phyloP scores from a whole-genome alignment of 306 rosid species.

The Mimosa pudica region DNA sequence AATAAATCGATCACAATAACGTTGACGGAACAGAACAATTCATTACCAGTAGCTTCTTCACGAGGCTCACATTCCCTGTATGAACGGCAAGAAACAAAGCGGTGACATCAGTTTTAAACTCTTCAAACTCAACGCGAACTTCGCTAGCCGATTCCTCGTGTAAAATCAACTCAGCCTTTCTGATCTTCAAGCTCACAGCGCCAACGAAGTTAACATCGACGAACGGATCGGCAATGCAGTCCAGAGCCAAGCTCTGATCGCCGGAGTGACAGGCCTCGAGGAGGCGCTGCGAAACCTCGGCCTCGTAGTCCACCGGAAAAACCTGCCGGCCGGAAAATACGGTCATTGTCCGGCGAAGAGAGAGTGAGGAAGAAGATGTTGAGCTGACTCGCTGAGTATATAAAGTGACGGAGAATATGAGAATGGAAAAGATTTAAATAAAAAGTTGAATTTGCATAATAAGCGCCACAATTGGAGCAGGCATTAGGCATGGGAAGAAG shows the following conservation, averaged over 20 bases:
- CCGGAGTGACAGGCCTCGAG: conserved; percentile 80
- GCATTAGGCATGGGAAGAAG: not conserved
- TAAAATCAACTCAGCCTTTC: conserved; percentile 56
- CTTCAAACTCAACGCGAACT: conserved; percentile 63
- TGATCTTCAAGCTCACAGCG: conserved; percentile 57
- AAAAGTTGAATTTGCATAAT: conserved; percentile 53
- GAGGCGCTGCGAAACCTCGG: conserved; percentile 74
- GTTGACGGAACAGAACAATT: no score
- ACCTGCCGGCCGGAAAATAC: conserved; percentile 83
- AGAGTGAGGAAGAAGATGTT: no score
- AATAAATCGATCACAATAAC: conserved; percentile 27
- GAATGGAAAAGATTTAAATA: not conserved
- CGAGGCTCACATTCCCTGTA: conserved; percentile 56
- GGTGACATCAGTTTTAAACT: conserved; percentile 80
- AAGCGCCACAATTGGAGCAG: conserved; percentile 52
- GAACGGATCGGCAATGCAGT: conserved; percentile 69
- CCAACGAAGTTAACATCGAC: conserved; percentile 90
- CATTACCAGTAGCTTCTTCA: conserved; percentile 73
- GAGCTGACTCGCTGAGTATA: no score
- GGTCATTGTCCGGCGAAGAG: conserved; percentile 53
- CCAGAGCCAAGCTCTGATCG: conserved; percentile 65
- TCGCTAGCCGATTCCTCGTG: conserved; percentile 61
- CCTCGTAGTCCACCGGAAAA: conserved; percentile 81
- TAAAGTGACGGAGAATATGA: not conserved
- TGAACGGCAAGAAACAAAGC: conserved; percentile 92